phyloP scores from a whole-genome alignment of 2,329 filamentous ascomycete genomes.

The Botrytis tulipae region DNA sequence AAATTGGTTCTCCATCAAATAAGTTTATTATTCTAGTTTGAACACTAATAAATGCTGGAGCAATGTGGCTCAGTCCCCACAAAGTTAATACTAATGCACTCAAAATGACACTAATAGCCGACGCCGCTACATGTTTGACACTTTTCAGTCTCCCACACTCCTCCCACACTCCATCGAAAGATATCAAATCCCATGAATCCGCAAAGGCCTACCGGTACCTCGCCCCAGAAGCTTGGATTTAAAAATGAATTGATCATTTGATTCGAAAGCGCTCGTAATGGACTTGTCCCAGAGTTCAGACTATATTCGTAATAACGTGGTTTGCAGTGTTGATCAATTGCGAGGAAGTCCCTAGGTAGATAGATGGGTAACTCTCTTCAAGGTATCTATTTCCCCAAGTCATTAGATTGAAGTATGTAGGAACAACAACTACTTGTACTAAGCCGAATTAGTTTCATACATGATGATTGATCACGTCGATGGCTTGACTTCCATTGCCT shows the following conservation, averaged over 20 bases:
- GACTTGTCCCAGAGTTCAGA: neutral
- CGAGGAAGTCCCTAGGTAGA: neutral
- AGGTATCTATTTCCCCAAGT: neutral
- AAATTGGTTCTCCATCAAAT: neutral
- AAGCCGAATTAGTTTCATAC: neutral
- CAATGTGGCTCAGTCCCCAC: neutral
- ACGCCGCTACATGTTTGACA: neutral
- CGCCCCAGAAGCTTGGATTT: neutral
- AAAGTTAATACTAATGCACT: neutral
- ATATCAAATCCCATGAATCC: neutral
- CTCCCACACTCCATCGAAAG: neutral
- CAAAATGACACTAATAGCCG: constrained; percentile 7
- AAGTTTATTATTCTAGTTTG: neutral
- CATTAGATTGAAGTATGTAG: neutral
- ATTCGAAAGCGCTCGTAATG: neutral
- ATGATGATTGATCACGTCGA: neutral
- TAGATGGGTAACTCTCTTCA: neutral
- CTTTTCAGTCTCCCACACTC: neutral
- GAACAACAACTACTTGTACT: neutral
- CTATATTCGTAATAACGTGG: neutral
- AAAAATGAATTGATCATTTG: neutral
- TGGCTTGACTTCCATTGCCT: neutral
- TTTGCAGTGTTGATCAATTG: neutral
- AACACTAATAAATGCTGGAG: neutral
- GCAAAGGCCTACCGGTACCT: neutral